Percentiles rank a stretch among this genome's conserved stretches.
phyloP scores from a whole-genome alignment of 2,329 filamentous ascomycete genomes.

The Epichloe brachyelytri region DNA sequence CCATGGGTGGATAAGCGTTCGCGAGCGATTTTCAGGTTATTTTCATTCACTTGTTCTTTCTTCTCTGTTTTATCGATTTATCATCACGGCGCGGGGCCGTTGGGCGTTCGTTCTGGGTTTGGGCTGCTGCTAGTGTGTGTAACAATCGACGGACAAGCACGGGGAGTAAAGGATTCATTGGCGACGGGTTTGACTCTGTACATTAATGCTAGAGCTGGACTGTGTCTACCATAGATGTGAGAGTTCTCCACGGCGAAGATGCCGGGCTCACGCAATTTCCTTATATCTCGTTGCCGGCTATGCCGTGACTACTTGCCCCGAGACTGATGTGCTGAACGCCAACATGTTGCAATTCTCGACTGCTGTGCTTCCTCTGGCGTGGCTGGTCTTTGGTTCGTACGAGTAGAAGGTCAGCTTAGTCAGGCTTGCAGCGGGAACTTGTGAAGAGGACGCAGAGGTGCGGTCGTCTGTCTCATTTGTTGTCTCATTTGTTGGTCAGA shows the following conservation, averaged over 20 bases:
- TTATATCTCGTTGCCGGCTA: too few species aligned
- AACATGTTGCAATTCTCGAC: neutral
- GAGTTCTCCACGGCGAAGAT: neutral
- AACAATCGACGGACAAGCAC: neutral
- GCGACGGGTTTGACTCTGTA: neutral
- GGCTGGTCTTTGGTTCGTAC: too few species aligned
- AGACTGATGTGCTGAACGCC: neutral
- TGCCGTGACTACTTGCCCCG: neutral
- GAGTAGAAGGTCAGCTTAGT: neutral
- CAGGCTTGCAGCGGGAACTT: neutral
- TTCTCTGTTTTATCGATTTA: neutral
- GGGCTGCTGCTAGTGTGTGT: neutral
- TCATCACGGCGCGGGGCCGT: neutral
- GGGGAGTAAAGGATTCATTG: slow-evolving; percentile 1
- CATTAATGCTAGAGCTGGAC: neutral
- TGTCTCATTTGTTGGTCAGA: too few species aligned
- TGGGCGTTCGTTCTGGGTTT: slow-evolving; percentile 2
- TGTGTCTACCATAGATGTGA: neutral
- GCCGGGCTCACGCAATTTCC: neutral
- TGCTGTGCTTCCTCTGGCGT: neutral
- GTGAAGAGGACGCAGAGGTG: too few species aligned
- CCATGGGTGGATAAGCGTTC: neutral
- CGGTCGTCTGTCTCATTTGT: too few species aligned
- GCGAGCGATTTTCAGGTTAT: neutral
- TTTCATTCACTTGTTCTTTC: neutral